Conservation (phyloP, 2,329 filamentous ascomycete genomes). For the Arthrobotrys conoides region DNA sequence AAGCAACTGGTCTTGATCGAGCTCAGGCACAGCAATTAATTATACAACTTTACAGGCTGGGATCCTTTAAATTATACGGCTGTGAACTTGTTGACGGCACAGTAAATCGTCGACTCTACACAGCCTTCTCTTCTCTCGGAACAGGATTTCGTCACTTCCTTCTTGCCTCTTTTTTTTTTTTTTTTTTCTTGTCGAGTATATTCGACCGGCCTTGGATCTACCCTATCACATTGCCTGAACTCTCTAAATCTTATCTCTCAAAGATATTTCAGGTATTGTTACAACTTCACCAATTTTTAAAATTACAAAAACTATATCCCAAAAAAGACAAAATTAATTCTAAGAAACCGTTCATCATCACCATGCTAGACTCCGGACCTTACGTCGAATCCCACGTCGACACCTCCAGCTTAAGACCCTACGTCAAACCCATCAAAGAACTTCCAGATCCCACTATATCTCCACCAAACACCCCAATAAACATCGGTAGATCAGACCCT, state of each 20-base stretch:
- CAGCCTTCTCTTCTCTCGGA: background rate
- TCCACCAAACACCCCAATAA: background rate
- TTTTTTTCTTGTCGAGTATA: background rate
- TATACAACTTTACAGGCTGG: background rate
- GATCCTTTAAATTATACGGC: background rate
- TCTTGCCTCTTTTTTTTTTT: background rate
- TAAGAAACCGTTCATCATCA: background rate
- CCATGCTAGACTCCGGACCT: too few species aligned
- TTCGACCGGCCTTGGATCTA: background rate
- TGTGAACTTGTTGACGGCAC: background rate
- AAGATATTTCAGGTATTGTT: background rate
- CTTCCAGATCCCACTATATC: background rate
- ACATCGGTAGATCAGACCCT: background rate
- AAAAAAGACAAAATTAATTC: background rate
- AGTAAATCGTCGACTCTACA: background rate
- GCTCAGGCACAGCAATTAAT: background rate
- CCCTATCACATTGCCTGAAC: background rate
- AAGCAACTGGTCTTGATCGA: background rate
- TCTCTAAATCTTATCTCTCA: background rate
- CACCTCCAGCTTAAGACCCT: background rate
- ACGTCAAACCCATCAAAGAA: slow-evolving; percentile 19
- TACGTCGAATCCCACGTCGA: background rate
- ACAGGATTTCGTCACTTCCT: background rate
- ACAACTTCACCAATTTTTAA: background rate
- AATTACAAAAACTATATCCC: background rate